Base-by-base conservation (phyloP, 2,329 filamentous ascomycete genomes). In the Cladosporium sp. region DNA sequence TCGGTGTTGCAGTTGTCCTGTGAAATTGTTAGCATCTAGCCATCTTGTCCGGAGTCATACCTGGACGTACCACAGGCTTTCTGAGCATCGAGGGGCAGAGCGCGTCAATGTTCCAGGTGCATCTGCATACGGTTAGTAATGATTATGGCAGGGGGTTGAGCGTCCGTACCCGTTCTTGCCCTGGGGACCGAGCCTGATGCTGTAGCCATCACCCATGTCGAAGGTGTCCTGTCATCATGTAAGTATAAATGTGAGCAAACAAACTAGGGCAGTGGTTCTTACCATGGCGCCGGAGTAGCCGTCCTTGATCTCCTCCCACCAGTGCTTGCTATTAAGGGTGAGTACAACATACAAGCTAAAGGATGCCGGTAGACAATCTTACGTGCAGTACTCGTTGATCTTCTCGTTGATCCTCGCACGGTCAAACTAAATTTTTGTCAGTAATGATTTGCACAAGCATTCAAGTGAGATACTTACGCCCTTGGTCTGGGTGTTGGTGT, bases 401-500 rank as follows among this genome's bases (percentile, higher is more conserved):
- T 18, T 30, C 8, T 30, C 49, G 13, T 28, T 18, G 26, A 53
- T 18, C 25, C 1, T 18, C 1, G 23, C 23, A 26, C 49, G 49
- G 23, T 53, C 49, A 16, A 53, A 53, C 49, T 53, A 26, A 18
- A 18, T 30, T 0, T n/a, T 2, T 53, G 14, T 53, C 25, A 53
- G 49, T 18, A 18, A 53, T 16, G 18, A 10, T 3, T 10, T 26
- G 18, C 13, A n/a, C 18, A 30, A 30, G 2, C 14, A 13, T 10
- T 8, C 18, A 6, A 10, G 11, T 11, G 49, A 8, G 16, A 11
- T 11, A 53, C 49, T 30, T n/a, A 53, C 49, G 26, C 26, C 49
- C 49, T 53, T 53, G 49, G 49, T 28, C 26, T 53, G 49, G 14
- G 49, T 53, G 49, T 53, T 53, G 25, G 49, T 30, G 49, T 53